A percentile compares a stretch with the other conserved stretches of the same genome.
Conservation (phyloP, 2,329 filamentous ascomycete species). For the Cryphonectria radicalis region DNA sequence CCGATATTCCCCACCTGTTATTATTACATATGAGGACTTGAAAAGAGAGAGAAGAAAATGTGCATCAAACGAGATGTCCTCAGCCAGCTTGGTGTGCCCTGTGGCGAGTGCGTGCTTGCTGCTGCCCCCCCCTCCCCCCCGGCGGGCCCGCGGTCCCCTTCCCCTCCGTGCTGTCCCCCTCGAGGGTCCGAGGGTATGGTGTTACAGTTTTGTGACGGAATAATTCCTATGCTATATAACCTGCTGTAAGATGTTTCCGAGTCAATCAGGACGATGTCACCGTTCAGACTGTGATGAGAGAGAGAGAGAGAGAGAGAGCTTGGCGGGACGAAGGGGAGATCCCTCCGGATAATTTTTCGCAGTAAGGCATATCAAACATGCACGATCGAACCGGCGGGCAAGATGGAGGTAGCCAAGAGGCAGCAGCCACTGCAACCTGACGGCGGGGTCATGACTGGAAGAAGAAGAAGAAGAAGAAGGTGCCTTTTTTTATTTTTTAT, state of each 20-base stretch:
- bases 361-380: neutral
- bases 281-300: neutral
- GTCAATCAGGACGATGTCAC: neutral
- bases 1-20: neutral
- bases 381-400: neutral
- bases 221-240: neutral
- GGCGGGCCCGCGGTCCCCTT: no score
- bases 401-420: neutral
- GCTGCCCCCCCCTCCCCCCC: neutral
- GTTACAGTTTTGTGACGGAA: neutral
- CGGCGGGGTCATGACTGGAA: neutral
- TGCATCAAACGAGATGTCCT: neutral
- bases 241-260: neutral
- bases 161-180: neutral
- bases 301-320: conserved; percentile 9
- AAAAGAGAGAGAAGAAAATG: neutral
- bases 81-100: neutral
- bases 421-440: neutral
- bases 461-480: neutral
- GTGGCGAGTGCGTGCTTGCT: neutral
- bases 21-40: neutral
- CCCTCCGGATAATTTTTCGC: neutral
- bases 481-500: neutral
- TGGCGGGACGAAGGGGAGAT: neutral
- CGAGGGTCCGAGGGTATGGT: neutral